Evolutionary conservation across 116 monocot genomes (phyloP), one percentile per base, ranked within the genome.

Genomic region (Cymodocea nodosa): DNA sequence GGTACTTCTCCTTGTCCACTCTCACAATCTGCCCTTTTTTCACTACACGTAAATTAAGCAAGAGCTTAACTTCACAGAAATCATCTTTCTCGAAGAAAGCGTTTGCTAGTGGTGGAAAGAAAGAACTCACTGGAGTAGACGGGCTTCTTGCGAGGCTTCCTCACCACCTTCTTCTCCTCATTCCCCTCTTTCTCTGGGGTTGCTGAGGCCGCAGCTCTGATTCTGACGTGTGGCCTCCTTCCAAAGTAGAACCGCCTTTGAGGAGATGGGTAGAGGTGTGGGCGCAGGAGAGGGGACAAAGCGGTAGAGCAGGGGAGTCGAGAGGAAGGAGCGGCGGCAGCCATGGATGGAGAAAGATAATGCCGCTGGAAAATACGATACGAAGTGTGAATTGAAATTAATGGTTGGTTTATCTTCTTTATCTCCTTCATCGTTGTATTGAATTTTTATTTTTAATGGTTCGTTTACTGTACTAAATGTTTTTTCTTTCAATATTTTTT

Each of bases 41-140:
- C 76, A 70, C 76, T 71, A 50, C 17, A 56, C 68, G 15, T 23
- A 12, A 60, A 36, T 25, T 39, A 55, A 23, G 57, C 18, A 35
- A 50, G 3, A 2, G 49, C 1, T 4, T 10, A 22, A n/a, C 17
- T 1, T 11, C 23, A 73, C 7, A 30, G 12, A 67, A 51, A 6
- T 40, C 40, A 40, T 4, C 40, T 40, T 40, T 40, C 10, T 37
- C 37, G 7, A 51, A 24, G 57, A 7, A 44, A 60, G 1, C 19
- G 22, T 60, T 18, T 2, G 22, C 4, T 4, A 13, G 6, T 25
- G 35, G 0, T 2, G 35, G 13, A 50, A 50, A 63, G 48, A 14
- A 48, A 62, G 34, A 50, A 23, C 71, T 65, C 39, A 90, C 90
- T 84, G 4, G 90, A 90, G 71, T 81, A 90, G 51, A 81, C 83